A percentile compares a stretch with the other conserved stretches of the same genome.
phyloP scores from a whole-genome alignment of 768 basidiomycete species.

The Mycena metata region DNA sequence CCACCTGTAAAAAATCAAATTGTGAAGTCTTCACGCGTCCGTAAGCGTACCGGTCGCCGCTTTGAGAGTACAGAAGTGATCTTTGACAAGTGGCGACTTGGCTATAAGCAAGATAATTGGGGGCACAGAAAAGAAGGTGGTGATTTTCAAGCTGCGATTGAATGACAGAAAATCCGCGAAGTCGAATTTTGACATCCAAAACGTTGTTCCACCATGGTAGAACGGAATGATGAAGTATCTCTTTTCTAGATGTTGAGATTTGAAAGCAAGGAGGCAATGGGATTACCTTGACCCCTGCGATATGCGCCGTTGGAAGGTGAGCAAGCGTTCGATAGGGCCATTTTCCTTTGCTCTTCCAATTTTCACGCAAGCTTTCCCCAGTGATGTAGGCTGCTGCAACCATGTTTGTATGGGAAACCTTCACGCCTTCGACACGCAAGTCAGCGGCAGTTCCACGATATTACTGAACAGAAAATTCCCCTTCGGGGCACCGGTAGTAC shows the following conservation, averaged over 20 bases:
- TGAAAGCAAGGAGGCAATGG: not conserved
- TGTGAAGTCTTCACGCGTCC: no score
- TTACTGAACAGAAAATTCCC: slow-evolving; percentile 19
- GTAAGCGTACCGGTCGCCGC: slow-evolving; percentile 9
- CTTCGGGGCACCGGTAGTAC: slow-evolving; percentile 33
- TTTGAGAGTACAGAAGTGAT: slow-evolving; percentile 24
- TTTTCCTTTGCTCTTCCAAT: slow-evolving; percentile 16
- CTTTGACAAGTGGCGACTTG: slow-evolving; percentile 32
- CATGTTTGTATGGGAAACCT: slow-evolving; percentile 34
- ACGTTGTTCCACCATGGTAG: slow-evolving; percentile 23
- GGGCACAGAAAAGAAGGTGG: slow-evolving; percentile 28
- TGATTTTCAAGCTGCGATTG: slow-evolving; percentile 24
- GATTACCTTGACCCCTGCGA: slow-evolving; percentile 26
- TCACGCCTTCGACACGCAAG: slow-evolving; percentile 15
- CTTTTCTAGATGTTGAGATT: not conserved
- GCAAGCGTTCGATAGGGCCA: slow-evolving; percentile 31
- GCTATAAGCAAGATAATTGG: slow-evolving; percentile 28
- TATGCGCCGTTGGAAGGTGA: slow-evolving; percentile 31
- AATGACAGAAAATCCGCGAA: slow-evolving; percentile 30
- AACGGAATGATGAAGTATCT: slow-evolving; percentile 31
- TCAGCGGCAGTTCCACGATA: not conserved
- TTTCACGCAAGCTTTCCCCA: slow-evolving; percentile 9
- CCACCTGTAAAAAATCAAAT: slow-evolving; percentile 16
- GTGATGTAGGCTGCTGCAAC: slow-evolving; percentile 4
- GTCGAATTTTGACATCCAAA: slow-evolving; percentile 34